Evolutionary conservation across 306 rosid species (phyloP).

Genomic region (Prunus armeniaca): DNA sequence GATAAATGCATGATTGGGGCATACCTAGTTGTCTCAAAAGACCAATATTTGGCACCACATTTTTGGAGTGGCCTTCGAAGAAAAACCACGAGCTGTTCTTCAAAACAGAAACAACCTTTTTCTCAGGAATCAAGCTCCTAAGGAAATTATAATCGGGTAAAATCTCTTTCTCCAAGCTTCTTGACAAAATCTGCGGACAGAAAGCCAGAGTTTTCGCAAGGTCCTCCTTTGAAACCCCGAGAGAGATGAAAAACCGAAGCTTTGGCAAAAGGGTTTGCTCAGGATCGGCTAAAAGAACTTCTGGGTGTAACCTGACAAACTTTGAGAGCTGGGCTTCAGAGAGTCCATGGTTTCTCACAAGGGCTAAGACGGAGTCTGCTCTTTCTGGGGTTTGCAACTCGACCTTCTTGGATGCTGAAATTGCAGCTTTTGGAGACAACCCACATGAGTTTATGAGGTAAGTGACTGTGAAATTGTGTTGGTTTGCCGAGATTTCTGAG

Average conservation of each 20-base stretch:
- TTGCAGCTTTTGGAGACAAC: neutral
- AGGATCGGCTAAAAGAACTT: conserved; percentile 15
- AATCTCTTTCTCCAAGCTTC: conserved; percentile 26
- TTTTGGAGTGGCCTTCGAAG: neutral
- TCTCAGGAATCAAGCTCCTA: conserved; percentile 20
- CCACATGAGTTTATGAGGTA: neutral
- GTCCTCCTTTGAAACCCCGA: conserved; percentile 28
- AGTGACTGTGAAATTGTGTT: neutral
- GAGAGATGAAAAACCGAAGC: conserved; percentile 1
- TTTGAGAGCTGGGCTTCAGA: conserved; percentile 15
- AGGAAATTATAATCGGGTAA: conserved; percentile 24
- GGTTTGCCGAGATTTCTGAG: neutral
- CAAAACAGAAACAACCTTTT: neutral
- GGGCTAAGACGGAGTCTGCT: conserved; percentile 3
- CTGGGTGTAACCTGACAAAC: conserved; percentile 5
- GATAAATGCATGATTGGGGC: neutral
- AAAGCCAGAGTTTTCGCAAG: neutral
- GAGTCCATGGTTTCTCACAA: conserved; percentile 29
- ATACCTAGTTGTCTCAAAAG: conserved; percentile 29
- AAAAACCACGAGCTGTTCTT: neutral
- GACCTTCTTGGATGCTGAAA: neutral
- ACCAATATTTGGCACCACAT: conserved; percentile 13
- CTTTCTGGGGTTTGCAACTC: neutral
- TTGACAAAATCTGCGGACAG: accelerated
- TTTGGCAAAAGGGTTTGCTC: conserved; percentile 24